Evolutionary conservation across 768 basidiomycete genomes (phyloP), one percentile per base, ranked within the genome.

Genomic region (Steccherinum ochraceum): DNA sequence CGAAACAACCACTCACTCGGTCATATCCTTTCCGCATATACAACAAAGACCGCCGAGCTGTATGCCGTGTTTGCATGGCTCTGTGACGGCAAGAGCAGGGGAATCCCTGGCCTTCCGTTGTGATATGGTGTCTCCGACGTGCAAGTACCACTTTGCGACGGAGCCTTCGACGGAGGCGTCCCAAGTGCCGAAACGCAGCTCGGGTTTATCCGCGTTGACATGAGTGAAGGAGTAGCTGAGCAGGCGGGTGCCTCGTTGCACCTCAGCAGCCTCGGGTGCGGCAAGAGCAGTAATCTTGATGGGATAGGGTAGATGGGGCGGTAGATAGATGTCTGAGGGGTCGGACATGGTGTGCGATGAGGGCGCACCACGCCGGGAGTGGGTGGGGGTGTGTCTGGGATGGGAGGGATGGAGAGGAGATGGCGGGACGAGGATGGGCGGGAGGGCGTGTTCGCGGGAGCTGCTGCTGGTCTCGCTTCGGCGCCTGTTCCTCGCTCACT

Each of bases 11-110:
- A 71, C 85, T 52, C 63, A 94, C 92, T 77, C 81, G 41, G 90
- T 94, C 79, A 97, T 86, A 59, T 99, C 94, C 72, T 90, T 93
- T 30, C 93, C 95, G 62, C 95, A 99, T 24, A 96, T 67, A 1
- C 89, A 92, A 64, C 95, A 99, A 45, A 99, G 74, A 1, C 95
- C 95, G 40, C 85, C 83, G 46, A 95, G 73, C 65, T 97, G 94
- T 59, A 95, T 84, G 52, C 89, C 89, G 68, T 99, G 95, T 51
- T 91, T 93, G 72, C 95, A 99, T n/a, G 93, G 90, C 67, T 97
- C 94, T 43, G 80, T 69, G 55, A 97, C 72, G 30, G 79, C 67
- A 20, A 93, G 72, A 52, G 79, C 81, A 2, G 83, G 76, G 40
- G 69, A 76, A 41, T 80, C 79, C 52, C 73, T 78, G 11, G 86